A percentile compares a stretch with the other conserved stretches of the same genome.
Conservation (phyloP, 148 eudicot genomes). For the Heliamphora exappendiculata region DNA sequence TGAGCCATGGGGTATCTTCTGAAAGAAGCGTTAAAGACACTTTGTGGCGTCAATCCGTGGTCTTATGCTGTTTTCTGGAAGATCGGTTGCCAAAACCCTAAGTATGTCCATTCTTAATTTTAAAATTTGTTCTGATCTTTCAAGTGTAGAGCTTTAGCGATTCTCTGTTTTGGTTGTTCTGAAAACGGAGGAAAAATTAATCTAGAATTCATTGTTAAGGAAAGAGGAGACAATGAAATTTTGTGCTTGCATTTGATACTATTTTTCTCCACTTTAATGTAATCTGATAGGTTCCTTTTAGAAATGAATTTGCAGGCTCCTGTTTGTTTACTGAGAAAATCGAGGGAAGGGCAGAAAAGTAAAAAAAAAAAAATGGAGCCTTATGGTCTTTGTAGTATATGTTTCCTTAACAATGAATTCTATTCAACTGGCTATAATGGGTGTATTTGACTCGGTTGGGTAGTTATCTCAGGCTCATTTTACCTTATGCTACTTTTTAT, state of each 20-base stretch:
- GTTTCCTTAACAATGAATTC: not conserved
- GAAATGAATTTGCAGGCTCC: conserved; percentile 17
- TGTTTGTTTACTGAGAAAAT: conserved; percentile 19
- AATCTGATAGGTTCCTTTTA: not conserved
- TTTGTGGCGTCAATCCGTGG: conserved; percentile 90
- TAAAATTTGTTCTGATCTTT: no score
- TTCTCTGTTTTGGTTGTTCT: not conserved
- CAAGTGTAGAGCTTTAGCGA: no score
- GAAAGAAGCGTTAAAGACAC: conserved; percentile 78
- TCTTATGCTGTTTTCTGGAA: conserved; percentile 97
- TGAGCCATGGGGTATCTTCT: conserved; percentile 63
- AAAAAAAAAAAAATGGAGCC: not conserved
- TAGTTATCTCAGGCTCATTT: no score
- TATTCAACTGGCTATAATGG: not conserved
- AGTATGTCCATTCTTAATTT: conserved; percentile 60
- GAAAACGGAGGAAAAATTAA: not conserved
- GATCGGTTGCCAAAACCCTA: conserved; percentile 84
- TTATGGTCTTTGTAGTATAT: no score
- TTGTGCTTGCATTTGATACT: not conserved
- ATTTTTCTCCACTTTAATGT: no score
- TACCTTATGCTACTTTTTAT: not conserved
- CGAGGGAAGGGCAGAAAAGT: conserved; percentile 3
- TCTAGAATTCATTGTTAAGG: no score
- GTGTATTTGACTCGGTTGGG: not conserved
- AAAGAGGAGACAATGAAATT: not conserved